phyloP scores from a whole-genome alignment of 2,329 filamentous ascomycete species.

The Fusarium brachygibbosum region DNA sequence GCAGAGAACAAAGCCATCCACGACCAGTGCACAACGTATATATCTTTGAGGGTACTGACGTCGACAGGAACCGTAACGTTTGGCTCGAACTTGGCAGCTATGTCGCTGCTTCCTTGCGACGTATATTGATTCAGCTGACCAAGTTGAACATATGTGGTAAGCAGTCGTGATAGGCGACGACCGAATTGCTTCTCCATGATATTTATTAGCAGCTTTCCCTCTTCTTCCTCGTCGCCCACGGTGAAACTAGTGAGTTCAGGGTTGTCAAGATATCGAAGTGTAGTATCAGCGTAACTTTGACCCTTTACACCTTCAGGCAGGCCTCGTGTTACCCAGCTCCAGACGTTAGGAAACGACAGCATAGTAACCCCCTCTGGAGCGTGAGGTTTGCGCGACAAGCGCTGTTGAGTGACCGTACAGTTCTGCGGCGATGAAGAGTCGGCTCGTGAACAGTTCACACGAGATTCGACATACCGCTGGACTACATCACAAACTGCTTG shows the following conservation, averaged over 20 bases:
- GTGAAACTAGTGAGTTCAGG: background rate
- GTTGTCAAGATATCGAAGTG: background rate
- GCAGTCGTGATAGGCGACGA: slow-evolving; percentile 14
- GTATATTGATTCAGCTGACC: background rate
- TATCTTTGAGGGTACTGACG: background rate
- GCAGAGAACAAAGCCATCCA: slow-evolving; percentile 5
- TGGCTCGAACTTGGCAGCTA: background rate
- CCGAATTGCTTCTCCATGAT: background rate
- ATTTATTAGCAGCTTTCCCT: background rate
- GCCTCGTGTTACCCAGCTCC: background rate
- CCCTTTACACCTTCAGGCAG: background rate
- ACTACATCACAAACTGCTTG: background rate
- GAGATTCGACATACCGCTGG: slow-evolving; percentile 32
- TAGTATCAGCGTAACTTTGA: background rate
- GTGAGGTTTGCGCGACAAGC: background rate
- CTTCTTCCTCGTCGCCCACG: background rate
- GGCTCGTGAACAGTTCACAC: slow-evolving; percentile 7
- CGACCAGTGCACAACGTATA: background rate
- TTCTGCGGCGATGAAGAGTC: background rate
- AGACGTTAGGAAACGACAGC: background rate
- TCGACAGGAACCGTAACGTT: background rate
- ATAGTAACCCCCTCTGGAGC: background rate
- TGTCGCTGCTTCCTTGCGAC: background rate
- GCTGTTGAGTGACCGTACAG: slow-evolving; percentile 22
- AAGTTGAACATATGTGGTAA: slow-evolving; percentile 29